phyloP scores from a whole-genome alignment of 768 basidiomycete species.

The Royoungia palumana region DNA sequence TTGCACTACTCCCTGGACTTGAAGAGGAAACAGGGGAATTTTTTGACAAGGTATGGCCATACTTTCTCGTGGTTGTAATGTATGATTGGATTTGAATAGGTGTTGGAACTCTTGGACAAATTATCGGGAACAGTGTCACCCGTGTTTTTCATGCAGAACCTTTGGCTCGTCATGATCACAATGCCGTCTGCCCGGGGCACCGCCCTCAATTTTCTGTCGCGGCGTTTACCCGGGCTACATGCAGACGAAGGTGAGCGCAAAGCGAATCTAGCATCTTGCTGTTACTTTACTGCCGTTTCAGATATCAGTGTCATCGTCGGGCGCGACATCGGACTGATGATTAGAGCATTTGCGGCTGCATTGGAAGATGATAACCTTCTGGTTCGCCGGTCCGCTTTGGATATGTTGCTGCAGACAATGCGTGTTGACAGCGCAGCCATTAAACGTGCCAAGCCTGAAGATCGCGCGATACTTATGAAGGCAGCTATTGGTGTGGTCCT shows the following conservation, averaged over 20 bases:
- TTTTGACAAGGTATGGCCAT: conserved; percentile 71
- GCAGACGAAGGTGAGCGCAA: conserved; percentile 60
- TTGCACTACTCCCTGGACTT: conserved; percentile 89
- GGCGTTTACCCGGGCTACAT: conserved; percentile 69
- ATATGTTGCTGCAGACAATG: conserved; percentile 76
- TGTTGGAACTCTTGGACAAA: conserved; percentile 73
- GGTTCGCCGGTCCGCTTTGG: conserved; percentile 81
- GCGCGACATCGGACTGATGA: conserved; percentile 88
- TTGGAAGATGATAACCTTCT: conserved; percentile 93
- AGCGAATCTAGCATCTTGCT: background rate
- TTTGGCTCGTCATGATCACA: conserved; percentile 93
- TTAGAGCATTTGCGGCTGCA: conserved; percentile 85
- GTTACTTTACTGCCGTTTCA: conserved; percentile 15
- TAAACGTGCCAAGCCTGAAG: conserved; percentile 63
- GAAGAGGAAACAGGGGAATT: conserved; percentile 98
- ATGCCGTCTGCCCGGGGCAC: conserved; percentile 82
- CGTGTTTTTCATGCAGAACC: conserved; percentile 91
- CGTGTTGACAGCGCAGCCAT: conserved; percentile 70
- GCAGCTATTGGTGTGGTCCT: conserved; percentile 87
- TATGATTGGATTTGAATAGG: conserved; percentile 42
- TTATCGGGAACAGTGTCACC: conserved; percentile 81
- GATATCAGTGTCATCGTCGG: conserved; percentile 76
- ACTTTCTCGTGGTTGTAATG: background rate
- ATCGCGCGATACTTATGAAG: conserved; percentile 80
- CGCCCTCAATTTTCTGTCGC: conserved; percentile 81